Conservation (phyloP, 2,329 filamentous ascomycete species). For the Paecilomyces sp. region DNA sequence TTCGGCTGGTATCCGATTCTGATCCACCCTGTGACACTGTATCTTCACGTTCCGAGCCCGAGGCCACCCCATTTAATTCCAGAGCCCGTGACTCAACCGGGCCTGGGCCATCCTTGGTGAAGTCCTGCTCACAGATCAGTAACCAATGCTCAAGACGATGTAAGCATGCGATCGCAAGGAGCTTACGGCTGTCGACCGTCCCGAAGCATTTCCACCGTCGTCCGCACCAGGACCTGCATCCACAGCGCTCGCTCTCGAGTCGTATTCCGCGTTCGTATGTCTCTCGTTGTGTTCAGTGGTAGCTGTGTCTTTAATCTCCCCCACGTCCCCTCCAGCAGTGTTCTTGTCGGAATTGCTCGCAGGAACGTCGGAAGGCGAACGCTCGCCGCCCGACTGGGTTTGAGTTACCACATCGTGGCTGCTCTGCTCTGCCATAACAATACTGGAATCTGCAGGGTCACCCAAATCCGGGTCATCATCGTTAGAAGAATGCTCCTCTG, state of each 20-base stretch:
- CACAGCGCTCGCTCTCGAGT: conserved; percentile 13
- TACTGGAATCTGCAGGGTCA: conserved; percentile 40
- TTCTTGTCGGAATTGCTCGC: conserved; percentile 50
- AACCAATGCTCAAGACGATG: background rate
- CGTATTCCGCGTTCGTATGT: conserved; percentile 15
- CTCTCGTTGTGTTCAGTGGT: conserved; percentile 21
- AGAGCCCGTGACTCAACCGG: conserved; percentile 28
- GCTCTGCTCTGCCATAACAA: conserved; percentile 68
- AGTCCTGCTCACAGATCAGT: conserved; percentile 13
- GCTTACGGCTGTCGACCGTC: conserved; percentile 24
- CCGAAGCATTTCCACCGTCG: conserved; percentile 17
- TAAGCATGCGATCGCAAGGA: conserved; percentile 1
- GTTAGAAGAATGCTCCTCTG: conserved; percentile 24
- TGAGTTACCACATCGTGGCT: conserved; percentile 66
- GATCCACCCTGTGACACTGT: conserved; percentile 44
- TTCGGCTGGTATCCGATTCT: conserved; percentile 56
- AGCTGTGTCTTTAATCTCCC: conserved; percentile 35
- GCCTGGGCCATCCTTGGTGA: conserved; percentile 21
- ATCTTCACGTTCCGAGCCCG: conserved; percentile 30
- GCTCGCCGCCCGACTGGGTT: conserved; percentile 59
- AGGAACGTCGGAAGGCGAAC: conserved; percentile 59
- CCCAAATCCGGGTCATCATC: conserved; percentile 23
- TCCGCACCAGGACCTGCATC: conserved; percentile 12
- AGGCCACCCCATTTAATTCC: conserved; percentile 32
- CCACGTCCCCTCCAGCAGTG: conserved; percentile 45